A percentile compares a stretch with the other conserved stretches of the same genome.
phyloP scores from a whole-genome alignment of 345 rosid genomes.

The Euphorbia pulcherrima region DNA sequence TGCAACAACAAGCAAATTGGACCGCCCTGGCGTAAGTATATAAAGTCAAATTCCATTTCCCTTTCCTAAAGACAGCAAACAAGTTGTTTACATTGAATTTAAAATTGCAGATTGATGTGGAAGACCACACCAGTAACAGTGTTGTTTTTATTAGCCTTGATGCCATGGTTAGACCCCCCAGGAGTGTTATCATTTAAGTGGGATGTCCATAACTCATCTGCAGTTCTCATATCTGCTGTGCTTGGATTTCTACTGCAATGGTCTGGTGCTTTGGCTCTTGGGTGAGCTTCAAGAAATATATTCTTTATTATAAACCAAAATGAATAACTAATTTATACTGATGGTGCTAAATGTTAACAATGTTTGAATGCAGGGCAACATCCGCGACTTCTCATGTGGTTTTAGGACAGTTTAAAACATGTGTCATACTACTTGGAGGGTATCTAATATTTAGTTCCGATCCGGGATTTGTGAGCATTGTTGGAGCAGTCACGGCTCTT shows the following conservation, averaged over 20 bases:
- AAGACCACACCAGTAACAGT: constrained; percentile 86
- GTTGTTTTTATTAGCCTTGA: constrained; percentile 70
- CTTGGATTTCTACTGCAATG: constrained; percentile 92
- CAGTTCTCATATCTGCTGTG: constrained; percentile 67
- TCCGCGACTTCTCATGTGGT: constrained; percentile 94
- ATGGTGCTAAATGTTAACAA: not conserved
- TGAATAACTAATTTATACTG: not conserved
- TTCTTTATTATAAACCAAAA: not conserved
- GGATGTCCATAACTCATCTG: constrained; percentile 61
- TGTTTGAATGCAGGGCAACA: constrained; percentile 58
- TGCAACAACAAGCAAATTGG: constrained; percentile 90
- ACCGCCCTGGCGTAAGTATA: constrained; percentile 75
- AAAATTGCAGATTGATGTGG: constrained; percentile 80
- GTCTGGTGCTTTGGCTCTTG: constrained; percentile 96
- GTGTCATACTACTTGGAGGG: constrained; percentile 83
- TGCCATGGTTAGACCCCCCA: constrained; percentile 98
- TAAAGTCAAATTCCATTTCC: not conserved
- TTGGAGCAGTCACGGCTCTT: constrained; percentile 71
- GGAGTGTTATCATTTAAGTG: constrained; percentile 71
- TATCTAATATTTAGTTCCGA: constrained; percentile 63
- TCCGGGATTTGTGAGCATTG: constrained; percentile 72
- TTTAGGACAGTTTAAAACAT: constrained; percentile 89
- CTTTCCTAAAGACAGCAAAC: not conserved
- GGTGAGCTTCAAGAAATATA: constrained; percentile 41
- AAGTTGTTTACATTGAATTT: not conserved